Base-by-base conservation (phyloP, 2,329 filamentous ascomycete genomes). In the Sphaerulina vaccinii region DNA sequence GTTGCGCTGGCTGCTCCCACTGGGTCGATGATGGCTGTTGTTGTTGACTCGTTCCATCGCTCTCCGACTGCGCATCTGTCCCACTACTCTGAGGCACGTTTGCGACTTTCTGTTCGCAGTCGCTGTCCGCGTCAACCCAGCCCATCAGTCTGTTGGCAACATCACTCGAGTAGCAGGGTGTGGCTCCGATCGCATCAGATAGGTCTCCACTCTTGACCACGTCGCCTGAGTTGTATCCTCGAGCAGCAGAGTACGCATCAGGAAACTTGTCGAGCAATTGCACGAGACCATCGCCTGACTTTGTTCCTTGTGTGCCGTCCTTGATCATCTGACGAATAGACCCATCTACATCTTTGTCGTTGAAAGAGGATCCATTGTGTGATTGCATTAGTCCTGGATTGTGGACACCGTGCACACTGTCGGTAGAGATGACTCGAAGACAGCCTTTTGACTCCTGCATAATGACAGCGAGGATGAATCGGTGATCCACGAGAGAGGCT, bases 101-200 rank as follows among this genome's bases (percentile, higher is more conserved):
- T 10, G 33, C 11, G 7, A n/a, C 15, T 13, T 36, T 16, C 11
- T 36, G 6, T 6, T 36, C 2, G 15, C 41, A 44, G 4, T 44
- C 32, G 18, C 42, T 45, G 16, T 9, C 10, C 11, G 57, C 55
- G 41, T 50, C 49, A n/a, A 47, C 48, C 73, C 73, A 76, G 10
- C 74, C 71, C 10, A 67, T 66, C 35, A 78, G 64, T 32, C 75
- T 67, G 60, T 78, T 78, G 32, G 78, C 78, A 58, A 80, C 68
- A 56, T 81, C 78, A 16, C 67, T 71, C 13, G 71, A 66, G 59
- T 81, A 81, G 69, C 77, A 80, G 53, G 74, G 72, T 13, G 75
- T 78, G 5, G 70, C 71, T 62, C 75, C 70, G 61, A 75, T 68
- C 35, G 73, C 73, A 35, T 73, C 73, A 15, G 19, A 22, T 10